Percentiles rank a stretch among this genome's conserved stretches.
Evolutionary conservation across 2,329 filamentous ascomycete genomes (phyloP).

Genomic region (Salinomyces thailandicus): DNA sequence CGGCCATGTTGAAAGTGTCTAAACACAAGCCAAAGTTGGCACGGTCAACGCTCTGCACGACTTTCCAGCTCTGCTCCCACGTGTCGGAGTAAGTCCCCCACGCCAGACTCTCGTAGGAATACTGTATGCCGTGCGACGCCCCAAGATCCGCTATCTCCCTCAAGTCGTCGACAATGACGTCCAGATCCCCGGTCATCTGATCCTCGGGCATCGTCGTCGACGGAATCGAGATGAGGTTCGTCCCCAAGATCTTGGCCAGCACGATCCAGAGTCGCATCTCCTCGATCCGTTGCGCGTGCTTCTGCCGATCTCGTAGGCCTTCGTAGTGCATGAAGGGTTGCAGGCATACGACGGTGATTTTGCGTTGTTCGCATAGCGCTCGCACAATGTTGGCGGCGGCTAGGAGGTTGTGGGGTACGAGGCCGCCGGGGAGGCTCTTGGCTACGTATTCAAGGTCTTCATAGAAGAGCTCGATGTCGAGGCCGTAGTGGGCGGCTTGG

Average conservation of each 20-base stretch:
- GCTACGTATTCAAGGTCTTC: conserved; percentile 62
- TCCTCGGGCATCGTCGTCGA: conserved; percentile 53
- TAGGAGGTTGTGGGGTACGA: conserved; percentile 39
- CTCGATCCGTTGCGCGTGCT: conserved; percentile 47
- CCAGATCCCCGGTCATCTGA: conserved; percentile 42
- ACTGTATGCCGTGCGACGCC: conserved; percentile 47
- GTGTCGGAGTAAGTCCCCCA: conserved; percentile 61
- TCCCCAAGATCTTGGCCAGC: conserved; percentile 52
- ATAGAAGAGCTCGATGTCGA: conserved; percentile 68
- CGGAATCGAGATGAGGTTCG: conserved; percentile 64
- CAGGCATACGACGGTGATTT: conserved; percentile 53
- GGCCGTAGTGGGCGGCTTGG: conserved; percentile 53
- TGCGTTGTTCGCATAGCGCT: conserved; percentile 45
- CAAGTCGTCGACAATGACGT: conserved; percentile 53
- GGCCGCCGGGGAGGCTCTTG: conserved; percentile 33
- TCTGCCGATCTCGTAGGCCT: conserved; percentile 53
- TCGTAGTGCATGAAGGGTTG: conserved; percentile 74
- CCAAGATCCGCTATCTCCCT: conserved; percentile 58
- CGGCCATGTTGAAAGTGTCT: conserved; percentile 70
- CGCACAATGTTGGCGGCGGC: conserved; percentile 49
- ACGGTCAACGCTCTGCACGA: conserved; percentile 54
- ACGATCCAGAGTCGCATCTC: conserved; percentile 61
- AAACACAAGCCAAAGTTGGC: conserved; percentile 67
- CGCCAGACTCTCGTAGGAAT: conserved; percentile 63
- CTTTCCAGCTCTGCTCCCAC: conserved; percentile 63